Base-by-base conservation (phyloP, 1,284 basidiomycete genomes). In the Pascua guehoae region DNA sequence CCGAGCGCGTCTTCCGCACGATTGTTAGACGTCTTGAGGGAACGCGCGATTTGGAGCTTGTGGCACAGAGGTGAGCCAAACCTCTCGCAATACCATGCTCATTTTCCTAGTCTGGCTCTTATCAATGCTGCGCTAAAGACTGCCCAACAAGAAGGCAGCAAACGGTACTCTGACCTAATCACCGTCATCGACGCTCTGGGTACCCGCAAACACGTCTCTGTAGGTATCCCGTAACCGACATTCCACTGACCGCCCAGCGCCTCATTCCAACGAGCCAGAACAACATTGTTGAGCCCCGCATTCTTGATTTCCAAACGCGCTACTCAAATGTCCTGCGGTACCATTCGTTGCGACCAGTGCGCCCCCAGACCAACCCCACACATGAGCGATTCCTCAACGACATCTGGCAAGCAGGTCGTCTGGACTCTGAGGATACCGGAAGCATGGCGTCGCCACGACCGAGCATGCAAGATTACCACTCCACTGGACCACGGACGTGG, bases 291-390 rank as follows among this genome's bases (percentile, higher is more conserved):
- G 91, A 94, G 49, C 68, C 70, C 4, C 88, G 87, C 60, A 90
- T 96, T 53, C 82, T 95, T 56, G 89, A 94, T 67, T 96, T 95
- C 74, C 93, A 96, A 80, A 86, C 88, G 43, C 91, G 91, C 73
- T 85, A 92, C 66, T 82, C 91, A 53, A 84, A 88, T 36, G 85
- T 93, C 15, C 86, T 87, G 2, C 87, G 90, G 67, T 84, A 86
- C 51, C 87, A 87, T 72, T 90, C 94, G 74, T 85, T 82, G 8
- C 88, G 86, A 0, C 78, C 84, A 2, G 88, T 96, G 38, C 85
- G 90, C 63, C 85, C 87, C 4, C 83, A 85, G 32, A 75, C 77
- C 44, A 84, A 87, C 62, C 79, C 82, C 3, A 75, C 79, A 0
- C 88, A 93, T 66, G 81, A 81, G 37, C 80, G 80, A 14, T 81